A percentile compares a stretch with the other conserved stretches of the same genome.
phyloP scores from a whole-genome alignment of 192 early-diverging fungal species.

The Oehlia diaphana region DNA sequence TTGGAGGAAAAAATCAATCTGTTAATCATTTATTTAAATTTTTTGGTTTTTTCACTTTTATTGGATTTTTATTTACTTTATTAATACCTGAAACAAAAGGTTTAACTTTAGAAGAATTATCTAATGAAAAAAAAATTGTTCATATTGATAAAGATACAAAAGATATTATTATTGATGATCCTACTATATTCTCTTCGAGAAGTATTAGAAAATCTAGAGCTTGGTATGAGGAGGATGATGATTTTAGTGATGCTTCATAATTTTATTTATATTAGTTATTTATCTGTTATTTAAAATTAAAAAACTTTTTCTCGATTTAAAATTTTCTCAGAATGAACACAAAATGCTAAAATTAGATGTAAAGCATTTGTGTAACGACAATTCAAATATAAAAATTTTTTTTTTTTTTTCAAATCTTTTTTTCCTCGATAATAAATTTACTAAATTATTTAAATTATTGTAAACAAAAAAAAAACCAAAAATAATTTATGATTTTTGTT shows the following conservation, averaged over 20 bases:
- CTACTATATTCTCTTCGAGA: not conserved
- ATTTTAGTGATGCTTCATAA: not conserved
- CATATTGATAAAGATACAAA: not conserved
- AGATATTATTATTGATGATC: not conserved
- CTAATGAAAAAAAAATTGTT: constrained; percentile 40
- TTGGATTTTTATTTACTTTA: constrained; percentile 64
- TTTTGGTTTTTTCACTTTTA: constrained; percentile 75
- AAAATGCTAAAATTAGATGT: too few species aligned
- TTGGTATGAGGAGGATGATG: not conserved
- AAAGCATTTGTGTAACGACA: too few species aligned
- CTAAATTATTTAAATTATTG: too few species aligned
- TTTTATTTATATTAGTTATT: too few species aligned
- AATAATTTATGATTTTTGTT: too few species aligned
- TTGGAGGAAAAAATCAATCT: constrained; percentile 62
- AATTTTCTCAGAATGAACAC: too few species aligned
- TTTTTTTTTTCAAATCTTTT: too few species aligned
- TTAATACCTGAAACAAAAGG: constrained; percentile 81
- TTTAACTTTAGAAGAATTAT: constrained; percentile 72
- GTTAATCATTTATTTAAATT: constrained; percentile 65
- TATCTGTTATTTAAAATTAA: too few species aligned
- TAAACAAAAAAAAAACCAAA: too few species aligned
- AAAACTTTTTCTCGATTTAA: too few species aligned
- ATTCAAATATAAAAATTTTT: too few species aligned
- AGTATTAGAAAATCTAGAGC: not conserved
- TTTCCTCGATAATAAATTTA: too few species aligned